Evolutionary conservation across 2,329 filamentous ascomycete species (phyloP).

Genomic region (Pyrenochaeta sp.): DNA sequence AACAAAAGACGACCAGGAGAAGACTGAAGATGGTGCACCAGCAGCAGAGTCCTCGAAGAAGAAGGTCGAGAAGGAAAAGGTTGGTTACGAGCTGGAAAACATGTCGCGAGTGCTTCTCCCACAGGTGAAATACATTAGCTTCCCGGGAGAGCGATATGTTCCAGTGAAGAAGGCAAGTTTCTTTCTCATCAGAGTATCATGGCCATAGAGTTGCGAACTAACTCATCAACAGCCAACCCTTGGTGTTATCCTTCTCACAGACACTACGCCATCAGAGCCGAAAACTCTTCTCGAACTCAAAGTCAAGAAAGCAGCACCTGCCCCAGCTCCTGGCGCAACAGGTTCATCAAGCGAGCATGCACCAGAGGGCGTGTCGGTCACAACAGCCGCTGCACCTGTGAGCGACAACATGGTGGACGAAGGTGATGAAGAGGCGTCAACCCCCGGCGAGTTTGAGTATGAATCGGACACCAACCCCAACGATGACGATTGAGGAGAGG

Average conservation of each 20-base stretch:
- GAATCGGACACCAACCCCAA: slow-evolving; percentile 70
- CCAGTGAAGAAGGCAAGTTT: slow-evolving; percentile 83
- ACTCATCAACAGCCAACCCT: slow-evolving; percentile 76
- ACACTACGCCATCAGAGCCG: slow-evolving; percentile 79
- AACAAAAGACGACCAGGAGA: slow-evolving; percentile 54
- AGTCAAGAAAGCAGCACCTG: slow-evolving; percentile 75
- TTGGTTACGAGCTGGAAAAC: slow-evolving; percentile 95
- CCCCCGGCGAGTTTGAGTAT: slow-evolving; percentile 80
- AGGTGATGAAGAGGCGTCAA: slow-evolving; percentile 76
- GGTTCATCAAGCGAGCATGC: slow-evolving; percentile 45
- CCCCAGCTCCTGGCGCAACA: slow-evolving; percentile 55
- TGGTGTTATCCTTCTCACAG: slow-evolving; percentile 88
- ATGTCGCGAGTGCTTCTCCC: slow-evolving; percentile 93
- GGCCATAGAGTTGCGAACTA: slow-evolving; percentile 23
- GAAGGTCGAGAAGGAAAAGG: slow-evolving; percentile 94
- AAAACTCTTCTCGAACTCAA: slow-evolving; percentile 90
- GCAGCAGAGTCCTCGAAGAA: slow-evolving; percentile 74
- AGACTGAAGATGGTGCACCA: slow-evolving; percentile 65
- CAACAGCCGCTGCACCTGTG: slow-evolving; percentile 69
- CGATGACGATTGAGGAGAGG: slow-evolving; percentile 42
- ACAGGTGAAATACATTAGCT: slow-evolving; percentile 95
- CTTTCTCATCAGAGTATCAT: too few species aligned
- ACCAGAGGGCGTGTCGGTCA: slow-evolving; percentile 66
- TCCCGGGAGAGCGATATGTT: slow-evolving; percentile 88
- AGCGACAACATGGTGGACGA: slow-evolving; percentile 84